A percentile compares a stretch with the other conserved stretches of the same genome.
phyloP scores from a whole-genome alignment of 2,329 filamentous ascomycete species.

The Pseudocercospora fuligena region DNA sequence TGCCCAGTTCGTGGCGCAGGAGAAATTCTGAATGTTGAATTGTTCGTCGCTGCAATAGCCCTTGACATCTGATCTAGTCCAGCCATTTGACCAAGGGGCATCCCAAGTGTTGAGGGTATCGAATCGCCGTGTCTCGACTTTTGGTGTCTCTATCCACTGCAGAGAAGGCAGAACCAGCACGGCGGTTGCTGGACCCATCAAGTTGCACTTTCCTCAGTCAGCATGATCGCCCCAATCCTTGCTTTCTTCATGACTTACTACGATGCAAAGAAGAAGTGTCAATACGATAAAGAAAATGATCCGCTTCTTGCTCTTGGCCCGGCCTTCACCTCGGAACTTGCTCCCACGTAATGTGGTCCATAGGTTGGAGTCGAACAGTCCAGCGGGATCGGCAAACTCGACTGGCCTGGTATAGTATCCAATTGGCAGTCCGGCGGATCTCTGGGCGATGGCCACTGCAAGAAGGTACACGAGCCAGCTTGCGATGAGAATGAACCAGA shows the following conservation, averaged over 20 bases:
- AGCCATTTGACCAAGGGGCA: not conserved
- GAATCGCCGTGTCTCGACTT: not conserved
- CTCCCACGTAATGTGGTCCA: constrained; percentile 25
- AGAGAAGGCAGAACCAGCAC: constrained; percentile 35
- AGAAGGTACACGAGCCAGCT: constrained; percentile 33
- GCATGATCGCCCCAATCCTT: not conserved
- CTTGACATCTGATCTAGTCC: not conserved
- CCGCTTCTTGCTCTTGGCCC: constrained; percentile 14
- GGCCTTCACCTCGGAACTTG: constrained; percentile 9
- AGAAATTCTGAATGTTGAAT: constrained; percentile 11
- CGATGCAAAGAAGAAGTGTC: constrained; percentile 30
- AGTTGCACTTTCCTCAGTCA: constrained; percentile 28
- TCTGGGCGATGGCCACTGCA: constrained; percentile 29
- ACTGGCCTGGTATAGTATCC: constrained; percentile 32
- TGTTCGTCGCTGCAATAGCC: not conserved
- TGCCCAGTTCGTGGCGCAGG: constrained; percentile 15
- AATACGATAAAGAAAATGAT: constrained; percentile 29
- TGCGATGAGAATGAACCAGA: constrained; percentile 37
- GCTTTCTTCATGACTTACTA: constrained; percentile 27
- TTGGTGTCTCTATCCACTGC: constrained; percentile 30
- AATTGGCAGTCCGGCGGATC: constrained; percentile 30
- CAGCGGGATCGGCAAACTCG: constrained; percentile 31
- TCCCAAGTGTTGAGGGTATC: constrained; percentile 3
- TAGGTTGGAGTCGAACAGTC: constrained; percentile 30
- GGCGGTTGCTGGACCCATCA: constrained; percentile 40